Percentiles rank a stretch among this genome's conserved stretches.
phyloP scores from a whole-genome alignment of 164 flowering plant genomes.

The Echeveria elegans region DNA sequence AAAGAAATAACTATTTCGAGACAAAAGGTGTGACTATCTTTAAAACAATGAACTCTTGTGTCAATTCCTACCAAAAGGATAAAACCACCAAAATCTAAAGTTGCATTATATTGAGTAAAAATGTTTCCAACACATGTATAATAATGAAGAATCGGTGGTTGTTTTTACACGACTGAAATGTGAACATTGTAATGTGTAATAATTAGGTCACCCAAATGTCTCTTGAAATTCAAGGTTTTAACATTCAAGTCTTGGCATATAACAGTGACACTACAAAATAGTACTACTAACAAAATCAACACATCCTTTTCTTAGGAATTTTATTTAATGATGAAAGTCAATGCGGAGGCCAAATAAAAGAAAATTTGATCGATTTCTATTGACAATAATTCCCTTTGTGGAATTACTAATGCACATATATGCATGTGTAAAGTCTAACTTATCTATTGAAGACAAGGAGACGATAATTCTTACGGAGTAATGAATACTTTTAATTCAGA shows the following conservation, averaged over 20 bases:
- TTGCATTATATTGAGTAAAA: neutral
- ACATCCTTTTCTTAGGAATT: neutral
- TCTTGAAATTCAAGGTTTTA: neutral
- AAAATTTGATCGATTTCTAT: neutral
- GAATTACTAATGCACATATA: neutral
- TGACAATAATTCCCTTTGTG: neutral
- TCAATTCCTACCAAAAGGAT: conserved; percentile 1
- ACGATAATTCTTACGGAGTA: no score
- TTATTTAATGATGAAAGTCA: neutral
- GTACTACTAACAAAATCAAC: neutral
- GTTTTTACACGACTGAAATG: neutral
- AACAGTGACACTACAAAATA: neutral
- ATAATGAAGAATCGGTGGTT: neutral
- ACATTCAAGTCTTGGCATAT: neutral
- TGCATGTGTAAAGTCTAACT: no score
- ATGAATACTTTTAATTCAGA: no score
- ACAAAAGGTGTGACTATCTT: neutral
- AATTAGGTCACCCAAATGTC: conserved; percentile 4
- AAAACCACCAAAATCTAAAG: neutral
- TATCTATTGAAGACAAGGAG: no score
- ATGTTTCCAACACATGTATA: neutral
- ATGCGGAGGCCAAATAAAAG: neutral
- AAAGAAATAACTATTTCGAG: neutral
- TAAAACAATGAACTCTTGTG: neutral
- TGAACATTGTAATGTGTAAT: neutral